Percentiles rank a stretch among this genome's conserved stretches.
These are phyloP conservation scores for Cotoneaster glaucophyllus DNA, from an alignment of 306 rosid genomes.

Conservation along the genomic window DNA sequence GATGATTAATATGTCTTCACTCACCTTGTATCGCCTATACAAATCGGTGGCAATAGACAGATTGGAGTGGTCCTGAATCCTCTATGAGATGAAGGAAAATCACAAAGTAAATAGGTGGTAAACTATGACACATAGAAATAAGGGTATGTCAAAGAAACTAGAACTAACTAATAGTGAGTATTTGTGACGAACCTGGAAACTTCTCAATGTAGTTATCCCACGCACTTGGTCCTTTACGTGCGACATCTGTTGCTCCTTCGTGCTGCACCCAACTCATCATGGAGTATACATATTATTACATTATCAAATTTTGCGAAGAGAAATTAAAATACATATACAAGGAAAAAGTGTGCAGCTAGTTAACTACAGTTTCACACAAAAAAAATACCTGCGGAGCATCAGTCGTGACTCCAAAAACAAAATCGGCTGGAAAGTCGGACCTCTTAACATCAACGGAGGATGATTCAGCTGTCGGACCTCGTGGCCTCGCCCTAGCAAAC, in stretches of 20 bases:
- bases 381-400: not conserved
- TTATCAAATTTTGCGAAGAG: too few relatives aligned
- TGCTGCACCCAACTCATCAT: not conserved
- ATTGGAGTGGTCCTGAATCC: not conserved
- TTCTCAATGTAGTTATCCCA: not conserved
- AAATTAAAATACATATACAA: not conserved
- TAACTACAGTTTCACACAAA: not conserved
- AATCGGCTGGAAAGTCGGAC: not conserved
- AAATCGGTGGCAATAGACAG: constrained; percentile 3
- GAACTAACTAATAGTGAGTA: not conserved
- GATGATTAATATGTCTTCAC: not conserved
- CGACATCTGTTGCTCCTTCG: not conserved
- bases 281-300: not conserved
- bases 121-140: not conserved
- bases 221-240: not conserved
- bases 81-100: not conserved
- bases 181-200: not conserved
- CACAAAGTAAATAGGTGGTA: not conserved
- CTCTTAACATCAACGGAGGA: not conserved
- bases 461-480: too few relatives aligned
- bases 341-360: too few relatives aligned
- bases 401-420: not conserved
- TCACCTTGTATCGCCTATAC: constrained; percentile 26
- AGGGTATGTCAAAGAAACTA: too few relatives aligned
- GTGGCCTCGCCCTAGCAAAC: too few relatives aligned